phyloP scores from a whole-genome alignment of 768 basidiomycete genomes.

The Chalciporus chontae region DNA sequence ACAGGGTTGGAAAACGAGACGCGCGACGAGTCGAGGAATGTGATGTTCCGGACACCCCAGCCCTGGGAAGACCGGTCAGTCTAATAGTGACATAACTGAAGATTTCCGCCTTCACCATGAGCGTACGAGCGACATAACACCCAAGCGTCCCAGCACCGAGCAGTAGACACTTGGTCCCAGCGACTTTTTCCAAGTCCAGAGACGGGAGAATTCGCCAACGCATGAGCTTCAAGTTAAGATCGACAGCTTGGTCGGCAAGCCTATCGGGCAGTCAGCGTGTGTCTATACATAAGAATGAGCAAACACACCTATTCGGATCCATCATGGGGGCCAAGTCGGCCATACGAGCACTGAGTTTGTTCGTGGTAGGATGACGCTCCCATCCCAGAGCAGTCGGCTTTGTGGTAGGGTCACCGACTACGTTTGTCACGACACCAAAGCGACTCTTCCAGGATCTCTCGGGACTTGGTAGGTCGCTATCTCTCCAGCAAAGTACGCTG shows the following conservation, averaged over 20 bases:
- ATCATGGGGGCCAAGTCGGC: conserved; percentile 95
- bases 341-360: conserved; percentile 81
- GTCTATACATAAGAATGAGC: background rate
- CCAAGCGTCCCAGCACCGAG: conserved; percentile 96
- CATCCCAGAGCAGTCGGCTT: conserved; percentile 81
- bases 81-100: background rate
- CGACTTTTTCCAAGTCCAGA: conserved; percentile 85
- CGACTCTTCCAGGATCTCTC: conserved; percentile 57
- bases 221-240: conserved; percentile 96
- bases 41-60: conserved; percentile 94
- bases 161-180: conserved; percentile 73
- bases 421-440: conserved; percentile 45
- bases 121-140: conserved; percentile 88
- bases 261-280: conserved; percentile 34
- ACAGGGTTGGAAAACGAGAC: conserved; percentile 99
- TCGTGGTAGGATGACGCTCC: conserved; percentile 83
- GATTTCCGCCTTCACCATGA: conserved; percentile 56
- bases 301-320: conserved; percentile 74
- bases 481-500: conserved; percentile 76
- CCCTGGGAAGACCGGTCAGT: conserved; percentile 47
- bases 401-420: conserved; percentile 13
- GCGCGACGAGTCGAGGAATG: conserved; percentile 84
- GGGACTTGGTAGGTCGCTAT: conserved; percentile 45
- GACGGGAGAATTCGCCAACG: conserved; percentile 92
- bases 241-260: conserved; percentile 95